These are phyloP conservation scores for Pythium phragmitis DNA, from an alignment of 352 stramenopile species.

Conservation along the genomic window DNA sequence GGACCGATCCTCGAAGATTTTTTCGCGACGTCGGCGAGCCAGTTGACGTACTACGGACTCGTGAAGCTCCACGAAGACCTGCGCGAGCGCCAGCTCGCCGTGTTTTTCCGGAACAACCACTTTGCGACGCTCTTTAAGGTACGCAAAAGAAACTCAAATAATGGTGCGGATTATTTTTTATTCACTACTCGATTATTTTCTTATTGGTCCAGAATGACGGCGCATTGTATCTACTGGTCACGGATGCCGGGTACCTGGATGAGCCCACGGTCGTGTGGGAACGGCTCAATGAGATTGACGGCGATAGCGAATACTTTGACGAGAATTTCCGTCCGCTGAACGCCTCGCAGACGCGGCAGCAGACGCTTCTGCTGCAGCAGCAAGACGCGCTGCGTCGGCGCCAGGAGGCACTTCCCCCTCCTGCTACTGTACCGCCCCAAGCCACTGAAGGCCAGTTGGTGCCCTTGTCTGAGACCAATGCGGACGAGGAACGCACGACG, in stretches of 20 bases:
- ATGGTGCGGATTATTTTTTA: too few species aligned
- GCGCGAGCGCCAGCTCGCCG: constrained; percentile 87
- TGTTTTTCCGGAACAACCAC: constrained; percentile 99
- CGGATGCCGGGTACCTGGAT: constrained; percentile 95
- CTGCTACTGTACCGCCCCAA: neutral
- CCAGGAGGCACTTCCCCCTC: constrained; percentile 8
- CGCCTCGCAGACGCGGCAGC: constrained; percentile 61
- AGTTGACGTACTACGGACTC: constrained; percentile 95
- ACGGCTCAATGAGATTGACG: constrained; percentile 90
- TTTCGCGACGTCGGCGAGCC: constrained; percentile 86
- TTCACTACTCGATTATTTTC: neutral
- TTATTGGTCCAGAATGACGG: constrained; percentile 74
- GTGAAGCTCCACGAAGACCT: constrained; percentile 91
- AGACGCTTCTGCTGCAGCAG: constrained; percentile 64
- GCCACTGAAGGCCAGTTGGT: neutral
- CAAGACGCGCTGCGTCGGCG: constrained; percentile 38
- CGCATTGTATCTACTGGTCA: constrained; percentile 95
- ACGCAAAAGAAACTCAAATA: neutral
- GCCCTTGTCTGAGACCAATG: constrained; percentile 17
- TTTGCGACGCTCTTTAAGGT: constrained; percentile 97
- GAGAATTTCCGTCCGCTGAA: constrained; percentile 65
- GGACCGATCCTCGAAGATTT: constrained; percentile 88
- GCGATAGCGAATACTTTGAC: constrained; percentile 78
- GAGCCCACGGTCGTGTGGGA: constrained; percentile 95
- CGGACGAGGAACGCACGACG: constrained; percentile 20